phyloP scores from a whole-genome alignment of 805 yeast species.

The Lachancea sp. region DNA sequence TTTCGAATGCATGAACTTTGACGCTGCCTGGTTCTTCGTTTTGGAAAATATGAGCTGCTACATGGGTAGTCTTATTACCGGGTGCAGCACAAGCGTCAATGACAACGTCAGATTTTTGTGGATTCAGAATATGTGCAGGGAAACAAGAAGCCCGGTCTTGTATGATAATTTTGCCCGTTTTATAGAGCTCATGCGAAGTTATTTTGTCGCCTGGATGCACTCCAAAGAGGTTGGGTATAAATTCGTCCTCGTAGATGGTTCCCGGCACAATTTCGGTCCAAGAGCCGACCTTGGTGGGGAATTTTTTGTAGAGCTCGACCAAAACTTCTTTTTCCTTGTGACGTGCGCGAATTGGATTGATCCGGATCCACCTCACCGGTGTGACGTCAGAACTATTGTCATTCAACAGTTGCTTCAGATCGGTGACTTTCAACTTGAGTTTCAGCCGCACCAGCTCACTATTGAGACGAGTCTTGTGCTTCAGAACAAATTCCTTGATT shows the following conservation, averaged over 20 bases:
- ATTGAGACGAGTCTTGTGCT: constrained; percentile 71
- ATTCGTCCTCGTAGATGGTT: constrained; percentile 62
- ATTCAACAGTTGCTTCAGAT: constrained; percentile 47
- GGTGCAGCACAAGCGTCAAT: constrained; percentile 98
- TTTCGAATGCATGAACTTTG: constrained; percentile 75
- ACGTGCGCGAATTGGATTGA: constrained; percentile 55
- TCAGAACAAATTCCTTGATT: constrained; percentile 70
- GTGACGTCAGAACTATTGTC: constrained; percentile 48
- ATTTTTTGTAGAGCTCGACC: constrained; percentile 25
- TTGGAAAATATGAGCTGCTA: constrained; percentile 48
- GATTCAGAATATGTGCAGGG: constrained; percentile 78
- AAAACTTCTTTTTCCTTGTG: constrained; percentile 22
- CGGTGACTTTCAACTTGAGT: constrained; percentile 58
- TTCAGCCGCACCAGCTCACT: constrained; percentile 79
- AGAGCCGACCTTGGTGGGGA: constrained; percentile 40
- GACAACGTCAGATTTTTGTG: constrained; percentile 52
- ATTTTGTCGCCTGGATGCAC: constrained; percentile 70
- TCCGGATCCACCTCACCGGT: constrained; percentile 75
- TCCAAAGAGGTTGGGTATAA: constrained; percentile 73
- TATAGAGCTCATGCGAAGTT: constrained; percentile 61
- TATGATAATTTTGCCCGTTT: constrained; percentile 72
- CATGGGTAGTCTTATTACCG: constrained; percentile 94
- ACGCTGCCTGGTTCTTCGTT: constrained; percentile 12
- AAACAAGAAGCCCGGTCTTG: constrained; percentile 97
- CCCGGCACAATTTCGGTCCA: constrained; percentile 46